Evolutionary conservation across 108 stramenopile genomes (phyloP).

Genomic region (Pseudonitzschia pungens): DNA sequence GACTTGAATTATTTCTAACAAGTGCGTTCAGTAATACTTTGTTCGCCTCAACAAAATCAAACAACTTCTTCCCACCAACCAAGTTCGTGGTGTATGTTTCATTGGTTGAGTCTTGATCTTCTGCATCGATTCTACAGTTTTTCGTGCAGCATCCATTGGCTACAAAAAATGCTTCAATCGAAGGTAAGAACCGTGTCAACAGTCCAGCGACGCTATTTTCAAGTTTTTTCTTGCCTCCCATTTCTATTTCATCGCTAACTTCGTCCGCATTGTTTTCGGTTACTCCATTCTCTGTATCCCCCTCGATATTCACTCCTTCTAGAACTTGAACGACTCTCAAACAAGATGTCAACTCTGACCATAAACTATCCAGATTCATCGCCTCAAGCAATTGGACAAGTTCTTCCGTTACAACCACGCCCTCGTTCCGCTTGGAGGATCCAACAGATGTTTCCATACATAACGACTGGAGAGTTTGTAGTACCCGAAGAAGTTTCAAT

Average conservation of each 20-base stretch:
- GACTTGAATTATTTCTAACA: slow-evolving; percentile 79
- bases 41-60: slow-evolving; percentile 86
- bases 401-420: slow-evolving; percentile 55
- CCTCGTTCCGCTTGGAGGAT: slow-evolving; percentile 39
- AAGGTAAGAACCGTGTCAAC: slow-evolving; percentile 90
- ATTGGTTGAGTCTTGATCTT: slow-evolving; percentile 33
- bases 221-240: slow-evolving; percentile 60
- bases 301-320: slow-evolving; percentile 79
- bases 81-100: slow-evolving; percentile 28
- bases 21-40: slow-evolving; percentile 90
- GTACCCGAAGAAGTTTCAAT: slow-evolving; percentile 86
- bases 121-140: slow-evolving; percentile 19
- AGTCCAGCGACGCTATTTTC: slow-evolving; percentile 86
- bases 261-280: slow-evolving; percentile 41
- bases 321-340: slow-evolving; percentile 80
- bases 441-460: slow-evolving; percentile 54
- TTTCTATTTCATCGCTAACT: slow-evolving; percentile 33
- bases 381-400: slow-evolving; percentile 61
- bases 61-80: slow-evolving; percentile 60
- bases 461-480: slow-evolving; percentile 81
- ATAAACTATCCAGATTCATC: slow-evolving; percentile 74
- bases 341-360: slow-evolving; percentile 78
- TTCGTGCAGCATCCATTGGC: slow-evolving; percentile 66
- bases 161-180: slow-evolving; percentile 95
- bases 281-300: slow-evolving; percentile 57